Percentiles rank a stretch among this genome's conserved stretches.
phyloP scores from a whole-genome alignment of 1,284 basidiomycete genomes.

The Wallemia ichthyophaga region DNA sequence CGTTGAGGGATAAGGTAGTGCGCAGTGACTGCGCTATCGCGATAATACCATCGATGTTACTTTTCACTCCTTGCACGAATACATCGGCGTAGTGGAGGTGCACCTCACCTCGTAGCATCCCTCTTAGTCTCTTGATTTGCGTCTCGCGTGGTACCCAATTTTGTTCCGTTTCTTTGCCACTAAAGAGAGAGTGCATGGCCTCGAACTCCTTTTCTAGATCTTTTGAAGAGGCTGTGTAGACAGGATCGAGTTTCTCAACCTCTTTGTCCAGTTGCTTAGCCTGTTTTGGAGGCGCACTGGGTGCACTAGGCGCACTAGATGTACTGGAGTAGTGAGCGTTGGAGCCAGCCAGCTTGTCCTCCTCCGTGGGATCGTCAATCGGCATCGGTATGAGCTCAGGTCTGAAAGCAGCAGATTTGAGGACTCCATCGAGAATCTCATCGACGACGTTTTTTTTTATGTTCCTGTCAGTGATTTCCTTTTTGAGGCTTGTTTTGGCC shows the following conservation, averaged over 20 bases:
- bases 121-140: slow-evolving; percentile 46
- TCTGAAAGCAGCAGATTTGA: slow-evolving; percentile 6
- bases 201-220: slow-evolving; percentile 66
- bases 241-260: slow-evolving; percentile 4
- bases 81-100: slow-evolving; percentile 37
- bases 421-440: slow-evolving; percentile 17
- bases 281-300: background rate
- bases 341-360: slow-evolving; percentile 26
- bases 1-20: slow-evolving; percentile 60
- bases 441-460: slow-evolving; percentile 52
- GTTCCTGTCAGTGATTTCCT: slow-evolving; percentile 50
- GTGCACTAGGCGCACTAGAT: background rate
- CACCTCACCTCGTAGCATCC: slow-evolving; percentile 65
- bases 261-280: background rate
- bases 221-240: slow-evolving; percentile 45
- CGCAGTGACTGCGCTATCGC: slow-evolving; percentile 29
- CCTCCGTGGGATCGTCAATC: background rate
- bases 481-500: slow-evolving; percentile 74
- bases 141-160: slow-evolving; percentile 74
- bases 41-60: background rate
- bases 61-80: slow-evolving; percentile 41
- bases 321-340: slow-evolving; percentile 2
- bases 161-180: slow-evolving; percentile 87
- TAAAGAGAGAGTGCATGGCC: slow-evolving; percentile 45
- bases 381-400: slow-evolving; percentile 5